A percentile compares a stretch with the other conserved stretches of the same genome.
phyloP scores from a whole-genome alignment of 805 yeast genomes.

The Torulaspora maleeae region DNA sequence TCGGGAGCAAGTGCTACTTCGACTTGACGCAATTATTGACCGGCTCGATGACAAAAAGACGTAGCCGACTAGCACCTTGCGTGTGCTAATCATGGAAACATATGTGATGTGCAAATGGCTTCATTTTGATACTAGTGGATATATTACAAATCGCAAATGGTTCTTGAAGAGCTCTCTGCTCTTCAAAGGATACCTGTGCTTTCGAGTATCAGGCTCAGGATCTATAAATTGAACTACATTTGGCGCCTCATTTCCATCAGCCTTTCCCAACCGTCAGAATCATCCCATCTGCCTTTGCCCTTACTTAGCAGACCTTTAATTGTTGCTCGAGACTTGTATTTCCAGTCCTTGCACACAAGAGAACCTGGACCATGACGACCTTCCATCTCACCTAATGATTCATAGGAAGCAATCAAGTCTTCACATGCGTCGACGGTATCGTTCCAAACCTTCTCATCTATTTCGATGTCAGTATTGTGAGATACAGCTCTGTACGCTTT shows the following conservation, averaged over 20 bases:
- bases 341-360: conserved; percentile 90
- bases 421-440: conserved; percentile 73
- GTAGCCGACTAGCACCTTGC: background rate
- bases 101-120: background rate
- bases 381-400: conserved; percentile 76
- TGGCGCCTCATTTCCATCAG: conserved; percentile 41
- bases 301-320: conserved; percentile 72
- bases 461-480: conserved; percentile 58
- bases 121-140: too few species aligned
- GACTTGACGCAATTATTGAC: conserved; percentile 10
- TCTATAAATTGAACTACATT: conserved; percentile 11
- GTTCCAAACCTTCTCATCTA: conserved; percentile 62
- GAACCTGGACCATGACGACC: conserved; percentile 78
- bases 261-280: conserved; percentile 68
- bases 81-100: background rate
- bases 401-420: conserved; percentile 82
- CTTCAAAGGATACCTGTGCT: too few species aligned
- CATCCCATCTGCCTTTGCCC: conserved; percentile 78
- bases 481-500: conserved; percentile 75
- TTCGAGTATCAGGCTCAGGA: too few species aligned
- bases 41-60: background rate
- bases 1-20: conserved; percentile 12
- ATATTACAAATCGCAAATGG: too few species aligned
- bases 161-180: too few species aligned
- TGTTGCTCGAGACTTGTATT: conserved; percentile 68